Conservation (phyloP, 2,329 filamentous ascomycete species). For the Xylaria sp. region DNA sequence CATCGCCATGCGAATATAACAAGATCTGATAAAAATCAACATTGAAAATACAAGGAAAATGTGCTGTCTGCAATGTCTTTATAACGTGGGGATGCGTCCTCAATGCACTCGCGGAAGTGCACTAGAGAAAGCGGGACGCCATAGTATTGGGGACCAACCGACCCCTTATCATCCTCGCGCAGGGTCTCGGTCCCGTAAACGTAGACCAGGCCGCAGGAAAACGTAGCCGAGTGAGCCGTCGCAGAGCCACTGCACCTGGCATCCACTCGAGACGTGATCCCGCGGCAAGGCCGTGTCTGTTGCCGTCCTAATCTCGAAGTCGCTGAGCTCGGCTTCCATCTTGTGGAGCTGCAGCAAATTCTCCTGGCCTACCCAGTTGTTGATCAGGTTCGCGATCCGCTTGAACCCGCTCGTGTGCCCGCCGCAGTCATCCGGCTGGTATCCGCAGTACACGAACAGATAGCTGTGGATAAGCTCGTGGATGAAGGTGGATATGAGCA, state of each 20-base stretch:
- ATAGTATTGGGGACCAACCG: conserved; percentile 5
- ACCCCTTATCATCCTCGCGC: conserved; percentile 40
- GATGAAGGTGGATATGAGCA: conserved; percentile 72
- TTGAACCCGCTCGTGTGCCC: conserved; percentile 70
- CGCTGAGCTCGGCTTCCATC: conserved; percentile 69
- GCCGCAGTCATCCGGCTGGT: conserved; percentile 63
- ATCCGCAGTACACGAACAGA: conserved; percentile 70
- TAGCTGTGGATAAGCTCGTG: conserved; percentile 76
- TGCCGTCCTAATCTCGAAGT: conserved; percentile 53
- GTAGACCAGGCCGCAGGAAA: conserved; percentile 39
- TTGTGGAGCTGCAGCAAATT: conserved; percentile 64
- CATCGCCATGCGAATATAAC: conserved; percentile 36
- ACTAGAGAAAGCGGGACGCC: conserved; percentile 14
- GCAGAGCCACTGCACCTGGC: conserved; percentile 42
- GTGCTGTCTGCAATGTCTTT: conserved; percentile 12
- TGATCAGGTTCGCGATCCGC: conserved; percentile 67
- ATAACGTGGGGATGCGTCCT: conserved; percentile 24
- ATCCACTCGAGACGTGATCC: conserved; percentile 39
- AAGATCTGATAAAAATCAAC: conserved; percentile 4
- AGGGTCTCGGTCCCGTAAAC: conserved; percentile 42
- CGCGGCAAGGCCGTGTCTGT: conserved; percentile 22
- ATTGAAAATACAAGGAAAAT: conserved; percentile 12
- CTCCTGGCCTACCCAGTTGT: conserved; percentile 66
- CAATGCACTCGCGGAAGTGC: not conserved
- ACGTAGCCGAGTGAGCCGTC: conserved; percentile 42